Base-by-base conservation (phyloP, 257 asterid genomes). In the Orobanche coerulescens region DNA sequence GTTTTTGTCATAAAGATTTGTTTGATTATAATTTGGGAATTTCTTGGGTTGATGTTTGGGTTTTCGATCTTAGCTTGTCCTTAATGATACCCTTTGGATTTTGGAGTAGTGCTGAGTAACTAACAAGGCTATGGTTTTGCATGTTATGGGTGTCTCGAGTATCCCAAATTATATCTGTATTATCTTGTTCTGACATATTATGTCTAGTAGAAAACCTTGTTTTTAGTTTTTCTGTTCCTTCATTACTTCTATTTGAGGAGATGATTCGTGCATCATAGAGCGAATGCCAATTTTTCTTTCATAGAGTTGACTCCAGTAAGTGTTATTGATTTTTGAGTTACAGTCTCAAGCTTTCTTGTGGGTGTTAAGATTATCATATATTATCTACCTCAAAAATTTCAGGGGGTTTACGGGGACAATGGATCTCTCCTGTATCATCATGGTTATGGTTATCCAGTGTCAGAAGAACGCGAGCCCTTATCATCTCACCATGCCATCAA, bases 1-100 rank as follows among this genome's bases (percentile, higher is more conserved):
- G 50, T 25, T 31, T 28, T 44, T 62, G 43, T 8, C 51, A 28
- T 42, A 26, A 44, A 44, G 40, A 22, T 50, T 33, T 10, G 24
- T 54, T 65, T 65, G 33, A 26, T 42, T 65, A 25, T 28, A 16
- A 5, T 53, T 22, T 54, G 31, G 59, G 62, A 26, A 24, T 58
- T 46, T 28, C 3, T 18, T 58, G 33, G 42, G 20, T 58, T 37
- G 40, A 2, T 67, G 14, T 37, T n/a, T 7, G 6, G 20, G 33
- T 52, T 54, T 26, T 40, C 22, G 24, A 15, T 23, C 22, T 53
- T 39, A 44, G 23, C 46, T 42, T 36, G 3, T 65, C 47, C 52
- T 40, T 14, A 9, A 9, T 6, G 7, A 52, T 15, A 19, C 16
- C 25, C 14, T 64, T 64, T 23, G 49, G 37, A 50, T 49, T 63